Evolutionary conservation across 768 basidiomycete species (phyloP), one percentile per base, ranked within the genome.

Genomic region (Pleurotus giganteus): DNA sequence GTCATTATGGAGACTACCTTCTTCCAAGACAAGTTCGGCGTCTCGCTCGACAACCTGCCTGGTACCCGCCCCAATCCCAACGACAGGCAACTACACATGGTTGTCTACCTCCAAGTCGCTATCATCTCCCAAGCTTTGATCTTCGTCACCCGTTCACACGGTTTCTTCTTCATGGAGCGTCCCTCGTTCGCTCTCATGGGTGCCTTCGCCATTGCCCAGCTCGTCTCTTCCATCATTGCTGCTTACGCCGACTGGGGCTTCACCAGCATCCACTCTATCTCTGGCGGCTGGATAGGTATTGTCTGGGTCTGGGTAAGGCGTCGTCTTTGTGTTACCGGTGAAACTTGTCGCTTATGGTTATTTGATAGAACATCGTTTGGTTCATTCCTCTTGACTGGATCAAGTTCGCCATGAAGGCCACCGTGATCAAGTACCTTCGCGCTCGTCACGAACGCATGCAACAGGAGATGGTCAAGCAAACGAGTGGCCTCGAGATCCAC

Each of bases 61-160:
- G 53, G 52, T 21, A 47, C 54, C 55, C 71, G 70, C 55, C 71
- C 78, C 46, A 52, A 70, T 29, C 72, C 77, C 61, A 89, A 89
- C 68, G 88, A 92, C 68, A 71, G 69, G n/a, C 77, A 86, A 62
- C 76, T 94, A 4, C 93, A 96, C 79, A 89, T 88, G 76, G 82
- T 97, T 64, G 80, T 94, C 67, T 96, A 97, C 80, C 83, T 95
- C 62, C 93, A 96, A 75, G 96, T 98, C 56, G 96, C 96, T 58
- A 95, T 98, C 73, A 98, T 98, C 76, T 98, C 96, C 43, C 96
- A 98, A 72, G 96, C 96, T 1, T 79, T 98, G 60, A 97, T 96
- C 76, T 96, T 96, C 77, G 84, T 95, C 71, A 96, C 94, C 36
- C 92, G 94, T 75, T 86, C 94, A 61, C 94, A 95, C 65, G 79